Evolutionary conservation across 2,329 filamentous ascomycete genomes (phyloP), one percentile per base, ranked within the genome.

Genomic region (Pseudocercospora macadamiae): DNA sequence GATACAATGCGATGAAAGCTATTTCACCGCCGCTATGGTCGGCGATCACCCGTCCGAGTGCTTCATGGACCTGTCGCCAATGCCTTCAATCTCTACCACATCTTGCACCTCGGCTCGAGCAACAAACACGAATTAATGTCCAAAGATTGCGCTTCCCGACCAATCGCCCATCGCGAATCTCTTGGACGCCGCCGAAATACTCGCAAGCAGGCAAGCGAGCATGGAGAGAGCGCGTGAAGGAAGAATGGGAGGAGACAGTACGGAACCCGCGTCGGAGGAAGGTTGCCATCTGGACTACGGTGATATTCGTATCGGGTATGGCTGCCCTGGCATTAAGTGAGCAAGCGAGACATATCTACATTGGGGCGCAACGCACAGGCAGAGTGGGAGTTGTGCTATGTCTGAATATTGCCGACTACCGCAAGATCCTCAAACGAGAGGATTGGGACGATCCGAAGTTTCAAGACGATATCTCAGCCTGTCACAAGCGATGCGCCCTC

Each of bases 401-500:
- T 12, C 80, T 96, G 57, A 93, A 89, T 77, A 95, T 97, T 65
- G 49, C 93, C 93, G 71, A 93, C 76, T 99, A 99, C 76, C 91
- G 92, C 66, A 86, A 86, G 49, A 93, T 91, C 1, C 79, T 99
- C 65, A 96, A 91, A 65, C 79, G 82, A 57, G 82, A 85, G 61
- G 86, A 66, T 28, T 66, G 90, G 64, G 81, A 83, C 57, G 80
- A 86, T 18, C 83, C 90, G 61, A 80, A 83, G 36, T 85, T 86
- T 71, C 79, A 84, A n/a, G 80, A 76, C n/a, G 75, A 89, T 34
- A 79, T 99, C 53, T 89, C 86, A 66, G 87, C 87, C 63, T 97
- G 95, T 72, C 95, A 99, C 76, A 89, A 96, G 73, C 85, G 95
- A 75, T 99, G 95, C 77, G 95, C 95, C 26, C 84, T 91, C 69